Base-by-base conservation (phyloP, 1,139 yeast genomes). In the Magnusiomyces fungicola region DNA sequence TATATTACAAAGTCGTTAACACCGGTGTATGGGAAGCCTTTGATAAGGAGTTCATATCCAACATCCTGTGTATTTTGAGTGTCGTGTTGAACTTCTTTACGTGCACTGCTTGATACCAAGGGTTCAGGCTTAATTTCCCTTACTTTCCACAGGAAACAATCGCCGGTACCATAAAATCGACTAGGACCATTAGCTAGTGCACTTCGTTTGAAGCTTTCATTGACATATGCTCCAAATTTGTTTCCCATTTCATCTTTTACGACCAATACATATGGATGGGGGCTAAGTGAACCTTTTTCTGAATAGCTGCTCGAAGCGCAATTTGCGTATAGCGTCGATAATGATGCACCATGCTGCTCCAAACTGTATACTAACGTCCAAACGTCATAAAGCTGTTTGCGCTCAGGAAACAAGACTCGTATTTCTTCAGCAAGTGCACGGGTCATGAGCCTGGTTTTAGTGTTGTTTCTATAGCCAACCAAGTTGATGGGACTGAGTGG, bases 151-250 rank as follows among this genome's bases (percentile, higher is more conserved):
- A 92, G 72, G 60, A 90, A 89, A 61, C 97, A 88, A 65, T 92
- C 97, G 1, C 97, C 97, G 65, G 89, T 90, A 1, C 98, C 98
- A 59, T 82, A 85, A 67, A 82, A 92, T 51, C 89, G 73, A 60
- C 78, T 77, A 18, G 60, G 51, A 46, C 80, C 80, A 58, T 81
- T 74, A 3, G 89, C 83, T 7, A n/a, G n/a, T 7, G 48, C 24
- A 9, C 45, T 22, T 10, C 25, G 33, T 53, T 76, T 80, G 51
- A 85, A 75, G 51, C 78, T 73, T 57, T 88, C 96, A 65, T 88
- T 92, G 48, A 81, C 60, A 63, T 80, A 94, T 12, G 90, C 85
- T 0, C 99, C 99, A 70, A 92, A 92, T 44, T 79, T 67, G 33
- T 79, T 75, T 46, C 80, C 78, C 29, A 72, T 69, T 18, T 73